phyloP scores from a whole-genome alignment of 1,284 basidiomycete genomes.

The Rhizopogon hawkerae region DNA sequence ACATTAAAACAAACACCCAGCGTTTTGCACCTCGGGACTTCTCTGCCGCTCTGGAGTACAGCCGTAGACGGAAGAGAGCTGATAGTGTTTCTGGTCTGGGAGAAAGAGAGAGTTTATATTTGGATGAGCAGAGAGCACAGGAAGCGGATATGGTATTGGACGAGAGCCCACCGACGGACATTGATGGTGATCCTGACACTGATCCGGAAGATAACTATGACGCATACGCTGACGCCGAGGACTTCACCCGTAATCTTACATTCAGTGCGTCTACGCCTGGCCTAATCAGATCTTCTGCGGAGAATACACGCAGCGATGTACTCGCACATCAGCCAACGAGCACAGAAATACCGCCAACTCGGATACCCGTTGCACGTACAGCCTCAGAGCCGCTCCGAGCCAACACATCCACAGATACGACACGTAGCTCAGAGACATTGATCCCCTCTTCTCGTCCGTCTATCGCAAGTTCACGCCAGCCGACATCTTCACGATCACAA shows the following conservation, averaged over 20 bases:
- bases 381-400: constrained; percentile 13
- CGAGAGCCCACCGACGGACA: constrained; percentile 60
- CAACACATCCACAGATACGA: constrained; percentile 19
- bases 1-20: constrained; percentile 14
- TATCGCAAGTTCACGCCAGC: constrained; percentile 9
- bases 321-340: constrained; percentile 11
- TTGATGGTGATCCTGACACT: constrained; percentile 40
- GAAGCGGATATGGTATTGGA: constrained; percentile 51
- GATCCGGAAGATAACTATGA: constrained; percentile 24
- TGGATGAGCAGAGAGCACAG: constrained; percentile 49
- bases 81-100: constrained; percentile 47
- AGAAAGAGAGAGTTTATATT: constrained; percentile 52
- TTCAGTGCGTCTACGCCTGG: constrained; percentile 8
- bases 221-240: constrained; percentile 16
- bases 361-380: constrained; percentile 31
- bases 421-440: constrained; percentile 25
- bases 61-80: constrained; percentile 40
- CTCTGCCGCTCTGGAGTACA: constrained; percentile 19
- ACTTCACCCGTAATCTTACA: constrained; percentile 14
- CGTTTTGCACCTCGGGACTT: constrained; percentile 19
- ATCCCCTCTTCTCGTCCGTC: constrained; percentile 17
- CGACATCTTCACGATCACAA: constrained; percentile 18
- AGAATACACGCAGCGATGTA: constrained; percentile 20
- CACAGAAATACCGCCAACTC: constrained; percentile 28
- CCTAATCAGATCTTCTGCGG: constrained; percentile 3